Conservation (phyloP, 2,329 filamentous ascomycete species). For the Huntiella omanensis region DNA sequence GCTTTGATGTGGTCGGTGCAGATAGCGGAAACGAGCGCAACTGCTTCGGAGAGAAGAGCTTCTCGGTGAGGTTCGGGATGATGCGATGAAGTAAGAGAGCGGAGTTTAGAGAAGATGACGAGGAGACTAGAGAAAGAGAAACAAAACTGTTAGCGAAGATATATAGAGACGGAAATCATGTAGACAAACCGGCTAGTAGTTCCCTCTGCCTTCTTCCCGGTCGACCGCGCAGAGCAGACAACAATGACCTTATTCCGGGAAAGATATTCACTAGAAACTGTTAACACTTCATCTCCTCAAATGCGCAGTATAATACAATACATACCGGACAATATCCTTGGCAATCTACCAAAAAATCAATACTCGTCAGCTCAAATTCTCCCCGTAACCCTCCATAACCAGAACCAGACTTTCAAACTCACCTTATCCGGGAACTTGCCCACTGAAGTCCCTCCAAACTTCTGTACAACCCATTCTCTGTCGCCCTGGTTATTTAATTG, state of each 20-base stretch:
- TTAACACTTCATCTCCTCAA: not conserved
- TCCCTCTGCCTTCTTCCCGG: conserved; percentile 81
- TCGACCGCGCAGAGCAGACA: conserved; percentile 89
- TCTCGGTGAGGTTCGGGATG: conserved; percentile 33
- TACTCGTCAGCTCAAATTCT: not conserved
- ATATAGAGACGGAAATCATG: not conserved
- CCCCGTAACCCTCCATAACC: not conserved
- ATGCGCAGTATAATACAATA: conserved; percentile 8
- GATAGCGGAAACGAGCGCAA: conserved; percentile 60
- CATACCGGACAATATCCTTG: conserved; percentile 25
- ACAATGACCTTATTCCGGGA: conserved; percentile 61
- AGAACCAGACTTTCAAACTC: conserved; percentile 14
- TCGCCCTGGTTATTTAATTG: conserved; percentile 18
- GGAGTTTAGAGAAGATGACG: conserved; percentile 39
- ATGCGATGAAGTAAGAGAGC: conserved; percentile 31
- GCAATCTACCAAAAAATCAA: conserved; percentile 19
- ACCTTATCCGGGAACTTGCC: conserved; percentile 74
- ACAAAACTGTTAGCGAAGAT: not conserved
- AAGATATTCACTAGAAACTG: conserved; percentile 21
- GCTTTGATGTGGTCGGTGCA: conserved; percentile 64
- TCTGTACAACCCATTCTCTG: conserved; percentile 69
- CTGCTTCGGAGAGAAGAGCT: conserved; percentile 43
- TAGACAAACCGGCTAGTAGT: conserved; percentile 76
- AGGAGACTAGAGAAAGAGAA: conserved; percentile 24
- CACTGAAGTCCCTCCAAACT: conserved; percentile 88